phyloP scores from a whole-genome alignment of 805 yeast species.

The Cyberlindnera sargentensis region DNA sequence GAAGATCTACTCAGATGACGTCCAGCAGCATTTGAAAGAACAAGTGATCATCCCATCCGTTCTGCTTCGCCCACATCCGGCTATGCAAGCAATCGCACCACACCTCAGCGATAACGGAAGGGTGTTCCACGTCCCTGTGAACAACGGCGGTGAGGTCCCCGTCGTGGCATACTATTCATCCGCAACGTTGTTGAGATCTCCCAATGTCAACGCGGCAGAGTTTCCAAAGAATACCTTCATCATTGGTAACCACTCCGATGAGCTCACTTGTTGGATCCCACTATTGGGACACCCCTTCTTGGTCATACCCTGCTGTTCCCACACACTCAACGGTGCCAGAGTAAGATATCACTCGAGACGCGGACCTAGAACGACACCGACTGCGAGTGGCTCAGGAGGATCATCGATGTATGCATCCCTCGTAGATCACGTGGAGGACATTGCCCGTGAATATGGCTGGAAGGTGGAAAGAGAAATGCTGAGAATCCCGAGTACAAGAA shows the following conservation, averaged over 20 bases:
- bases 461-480: slow-evolving; percentile 75
- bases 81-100: slow-evolving; percentile 45
- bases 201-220: slow-evolving; percentile 52
- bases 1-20: slow-evolving; percentile 63
- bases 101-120: slow-evolving; percentile 54
- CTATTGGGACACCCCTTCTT: slow-evolving; percentile 78
- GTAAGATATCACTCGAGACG: slow-evolving; percentile 51
- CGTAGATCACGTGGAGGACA: slow-evolving; percentile 74
- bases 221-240: slow-evolving; percentile 69
- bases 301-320: slow-evolving; percentile 95
- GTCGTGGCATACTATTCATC: slow-evolving; percentile 43
- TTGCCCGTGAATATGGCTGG: slow-evolving; percentile 76
- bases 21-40: slow-evolving; percentile 53
- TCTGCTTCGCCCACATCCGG: slow-evolving; percentile 64
- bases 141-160: slow-evolving; percentile 30
- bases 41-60: slow-evolving; percentile 80
- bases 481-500: slow-evolving; percentile 90
- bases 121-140: slow-evolving; percentile 39
- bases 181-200: slow-evolving; percentile 40
- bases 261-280: slow-evolving; percentile 93
- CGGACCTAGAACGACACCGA: slow-evolving; percentile 14
- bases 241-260: slow-evolving; percentile 94
- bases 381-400: slow-evolving; percentile 23
- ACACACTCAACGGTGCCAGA: slow-evolving; percentile 71
- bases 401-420: slow-evolving; percentile 76